phyloP scores from a whole-genome alignment of 75 land plant species.

The Azolla pinnata region DNA sequence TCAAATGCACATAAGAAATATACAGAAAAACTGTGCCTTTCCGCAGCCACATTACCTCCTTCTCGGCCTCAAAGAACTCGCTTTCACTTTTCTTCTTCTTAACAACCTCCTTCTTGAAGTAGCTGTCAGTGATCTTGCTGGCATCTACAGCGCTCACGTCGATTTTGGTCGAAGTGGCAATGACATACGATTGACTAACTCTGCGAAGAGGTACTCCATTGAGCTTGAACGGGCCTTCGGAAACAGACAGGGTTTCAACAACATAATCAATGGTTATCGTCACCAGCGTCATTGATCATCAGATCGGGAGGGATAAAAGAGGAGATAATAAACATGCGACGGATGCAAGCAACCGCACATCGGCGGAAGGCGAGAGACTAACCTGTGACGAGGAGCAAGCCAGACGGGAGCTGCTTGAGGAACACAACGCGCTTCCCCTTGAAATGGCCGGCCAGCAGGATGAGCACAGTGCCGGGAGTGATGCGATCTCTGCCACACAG shows the following conservation, averaged over 20 bases:
- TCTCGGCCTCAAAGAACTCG: slow-evolving; percentile 33
- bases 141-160: slow-evolving; percentile 35
- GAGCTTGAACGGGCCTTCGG: slow-evolving; percentile 47
- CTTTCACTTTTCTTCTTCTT: slow-evolving; percentile 42
- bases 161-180: slow-evolving; percentile 57
- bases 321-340: too few relatives aligned
- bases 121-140: slow-evolving; percentile 40
- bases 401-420: slow-evolving; percentile 41
- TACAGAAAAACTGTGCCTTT: too few relatives aligned
- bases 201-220: slow-evolving; percentile 61
- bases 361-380: too few relatives aligned
- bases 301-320: too few relatives aligned
- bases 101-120: slow-evolving; percentile 32
- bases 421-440: slow-evolving; percentile 57
- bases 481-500: slow-evolving; percentile 36
- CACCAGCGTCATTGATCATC: too few relatives aligned
- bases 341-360: too few relatives aligned
- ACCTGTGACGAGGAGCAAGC: slow-evolving; percentile 44
- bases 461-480: slow-evolving; percentile 47
- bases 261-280: too few relatives aligned
- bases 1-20: too few relatives aligned
- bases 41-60: slow-evolving; percentile 20
- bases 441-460: slow-evolving; percentile 48
- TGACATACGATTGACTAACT: slow-evolving; percentile 50
- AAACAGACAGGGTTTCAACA: neutral